These are phyloP conservation scores for Cladosporium sp. DNA, from an alignment of 2,329 filamentous ascomycete species.

Conservation along the genomic window DNA sequence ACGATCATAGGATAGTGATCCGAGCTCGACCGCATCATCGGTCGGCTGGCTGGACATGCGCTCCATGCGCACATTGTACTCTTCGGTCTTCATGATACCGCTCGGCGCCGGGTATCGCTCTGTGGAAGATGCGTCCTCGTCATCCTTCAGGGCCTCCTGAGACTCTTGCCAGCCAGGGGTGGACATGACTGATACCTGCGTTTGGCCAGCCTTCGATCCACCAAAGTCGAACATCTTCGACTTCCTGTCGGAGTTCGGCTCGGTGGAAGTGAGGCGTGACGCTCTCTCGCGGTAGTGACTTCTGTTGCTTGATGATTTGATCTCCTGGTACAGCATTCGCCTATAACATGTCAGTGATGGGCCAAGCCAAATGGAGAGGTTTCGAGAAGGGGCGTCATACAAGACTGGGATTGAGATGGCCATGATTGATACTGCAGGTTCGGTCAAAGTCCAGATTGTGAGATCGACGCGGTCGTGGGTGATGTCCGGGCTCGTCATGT, in stretches of 20 bases:
- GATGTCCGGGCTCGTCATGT: conserved; percentile 4
- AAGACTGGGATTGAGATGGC: conserved; percentile 10
- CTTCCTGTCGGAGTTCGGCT: not conserved
- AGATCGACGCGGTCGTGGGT: conserved; percentile 7
- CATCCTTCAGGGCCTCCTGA: conserved; percentile 5
- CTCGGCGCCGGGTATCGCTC: not conserved
- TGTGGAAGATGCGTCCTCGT: not conserved
- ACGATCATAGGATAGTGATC: too few species aligned
- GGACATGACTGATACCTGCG: conserved; percentile 2
- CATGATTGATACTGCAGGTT: conserved; percentile 10
- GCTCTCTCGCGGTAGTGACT: not conserved
- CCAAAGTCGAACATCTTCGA: conserved; percentile 2
- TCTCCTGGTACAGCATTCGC: conserved; percentile 6
- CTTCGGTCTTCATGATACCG: conserved; percentile 10
- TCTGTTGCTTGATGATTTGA: conserved; percentile 7
- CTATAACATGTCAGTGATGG: not conserved
- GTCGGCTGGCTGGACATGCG: not conserved
- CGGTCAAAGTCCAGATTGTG: conserved; percentile 6
- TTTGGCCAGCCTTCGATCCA: conserved; percentile 2
- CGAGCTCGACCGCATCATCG: too few species aligned
- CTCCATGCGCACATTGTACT: conserved; percentile 7
- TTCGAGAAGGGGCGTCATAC: not conserved
- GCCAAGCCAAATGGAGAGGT: not conserved
- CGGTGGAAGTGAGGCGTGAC: conserved; percentile 1
- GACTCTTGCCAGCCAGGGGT: not conserved